phyloP scores from a whole-genome alignment of 805 yeast genomes.

The Maudiozyma bulderi region DNA sequence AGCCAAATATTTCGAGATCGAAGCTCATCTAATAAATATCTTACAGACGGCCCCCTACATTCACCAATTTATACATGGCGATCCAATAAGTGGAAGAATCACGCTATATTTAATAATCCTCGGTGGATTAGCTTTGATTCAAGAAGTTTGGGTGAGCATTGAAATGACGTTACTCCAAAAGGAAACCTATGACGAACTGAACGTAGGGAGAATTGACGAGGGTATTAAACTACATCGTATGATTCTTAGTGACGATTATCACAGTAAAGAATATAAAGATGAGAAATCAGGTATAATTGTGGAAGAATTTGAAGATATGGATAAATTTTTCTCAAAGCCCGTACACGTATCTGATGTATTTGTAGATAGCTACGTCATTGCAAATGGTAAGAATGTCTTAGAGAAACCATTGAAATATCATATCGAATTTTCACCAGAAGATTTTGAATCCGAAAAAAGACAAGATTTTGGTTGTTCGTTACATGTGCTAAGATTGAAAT shows the following conservation, averaged over 20 bases:
- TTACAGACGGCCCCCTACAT: conserved; percentile 14
- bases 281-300: conserved; percentile 26
- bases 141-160: conserved; percentile 26
- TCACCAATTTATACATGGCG: conserved; percentile 20
- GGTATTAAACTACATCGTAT: conserved; percentile 23
- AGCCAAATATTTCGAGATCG: conserved; percentile 15
- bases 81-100: conserved; percentile 25
- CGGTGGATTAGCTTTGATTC: conserved; percentile 26
- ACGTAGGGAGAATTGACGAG: conserved; percentile 24
- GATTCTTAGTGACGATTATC: conserved; percentile 26
- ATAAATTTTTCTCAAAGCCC: conserved; percentile 61
- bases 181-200: conserved; percentile 26
- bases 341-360: conserved; percentile 72
- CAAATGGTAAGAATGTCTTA: conserved; percentile 14
- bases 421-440: conserved; percentile 76
- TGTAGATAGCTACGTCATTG: conserved; percentile 38
- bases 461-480: conserved; percentile 66
- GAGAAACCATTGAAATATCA: conserved; percentile 44
- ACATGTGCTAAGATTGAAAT: conserved; percentile 47
- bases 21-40: conserved; percentile 10
- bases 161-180: conserved; percentile 28
- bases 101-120: conserved; percentile 24
- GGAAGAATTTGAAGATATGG: conserved; percentile 38
- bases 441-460: conserved; percentile 48
- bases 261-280: conserved; percentile 25